Evolutionary conservation across 2,329 filamentous ascomycete species (phyloP).

Genomic region (Clarireedia hainanense): DNA sequence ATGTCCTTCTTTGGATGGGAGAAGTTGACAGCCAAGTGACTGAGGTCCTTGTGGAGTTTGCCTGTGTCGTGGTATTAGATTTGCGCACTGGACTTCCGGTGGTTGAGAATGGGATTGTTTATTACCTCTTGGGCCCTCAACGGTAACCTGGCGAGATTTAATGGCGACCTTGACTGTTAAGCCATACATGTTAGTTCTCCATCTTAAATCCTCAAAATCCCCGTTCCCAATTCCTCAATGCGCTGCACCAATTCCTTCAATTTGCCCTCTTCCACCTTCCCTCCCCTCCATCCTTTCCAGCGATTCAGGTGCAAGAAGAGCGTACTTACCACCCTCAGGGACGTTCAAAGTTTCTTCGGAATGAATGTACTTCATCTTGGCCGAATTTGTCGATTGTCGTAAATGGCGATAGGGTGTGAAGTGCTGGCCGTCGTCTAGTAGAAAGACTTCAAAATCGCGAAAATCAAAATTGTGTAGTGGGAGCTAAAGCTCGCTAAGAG

Average conservation of each 20-base stretch:
- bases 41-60: slow-evolving; percentile 95
- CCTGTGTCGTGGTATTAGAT: slow-evolving; percentile 43
- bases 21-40: slow-evolving; percentile 95
- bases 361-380: slow-evolving; percentile 99
- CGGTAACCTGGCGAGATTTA: slow-evolving; percentile 92
- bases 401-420: slow-evolving; percentile 11
- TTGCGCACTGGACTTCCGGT: slow-evolving; percentile 11
- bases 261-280: slow-evolving; percentile 4
- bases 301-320: not conserved
- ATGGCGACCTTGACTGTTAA: slow-evolving; percentile 88
- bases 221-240: not conserved
- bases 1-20: slow-evolving; percentile 73
- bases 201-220: slow-evolving; percentile 10
- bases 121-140: slow-evolving; percentile 90
- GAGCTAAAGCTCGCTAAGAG: slow-evolving; percentile 8
- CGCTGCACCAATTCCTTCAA: slow-evolving; percentile 5
- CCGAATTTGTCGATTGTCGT: slow-evolving; percentile 22
- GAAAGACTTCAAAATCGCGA: slow-evolving; percentile 6
- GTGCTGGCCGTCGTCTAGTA: slow-evolving; percentile 10
- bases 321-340: slow-evolving; percentile 85
- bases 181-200: slow-evolving; percentile 32
- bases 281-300: not conserved
- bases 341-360: slow-evolving; percentile 92
- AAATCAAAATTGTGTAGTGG: slow-evolving; percentile 10
- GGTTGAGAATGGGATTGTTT: slow-evolving; percentile 18